Evolutionary conservation across 805 yeast genomes (phyloP), one percentile per base, ranked within the genome.

Genomic region (Dipodascopsis tothii): DNA sequence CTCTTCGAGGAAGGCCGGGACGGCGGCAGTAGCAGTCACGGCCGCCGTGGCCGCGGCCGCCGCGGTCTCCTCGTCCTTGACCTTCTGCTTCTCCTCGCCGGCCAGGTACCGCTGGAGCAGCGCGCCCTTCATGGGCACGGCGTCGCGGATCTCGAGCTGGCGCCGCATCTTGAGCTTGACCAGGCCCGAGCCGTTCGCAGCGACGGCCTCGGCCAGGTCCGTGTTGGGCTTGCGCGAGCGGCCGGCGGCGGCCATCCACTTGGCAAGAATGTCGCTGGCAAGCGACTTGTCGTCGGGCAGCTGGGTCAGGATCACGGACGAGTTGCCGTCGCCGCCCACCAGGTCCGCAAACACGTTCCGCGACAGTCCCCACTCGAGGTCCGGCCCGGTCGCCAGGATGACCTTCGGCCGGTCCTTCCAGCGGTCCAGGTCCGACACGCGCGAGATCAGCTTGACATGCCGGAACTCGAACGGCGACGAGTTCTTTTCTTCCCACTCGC

Each of bases 391-490:
- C 17, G 85, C 81, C 49, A 90, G 78, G 2, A 88, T 80, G 40
- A 90, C 78, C 59, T 84, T 84, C 0, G 94, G 83, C 7, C 35
- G 7, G 22, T 33, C 2, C 86, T 85, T 17, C 75, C 41, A 14
- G 9, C 18, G 17, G 9, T 16, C 14, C n/a, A 43, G 47, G 2
- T 60, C 60, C 3, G 46, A 51, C 16, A 56, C 40, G 3, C 41
- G 37, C 69, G 41, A 73, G 68, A 50, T 76, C 64, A 40, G 78
- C 66, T 57, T 81, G 76, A 47, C 80, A 74, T 57, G 78, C 67
- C 21, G 77, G 64, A 35, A 83, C 75, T 84, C 94, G 59, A 90
- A 88, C 1, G 96, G 95, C 2, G 81, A 74, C 43, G 74, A 74
- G 42, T 80, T 80, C 48, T 75, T 72, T 5, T 73, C 67, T 57